Evolutionary conservation across 257 asterid species (phyloP), one percentile per base, ranked within the genome.

Genomic region (Cordia subcordata): DNA sequence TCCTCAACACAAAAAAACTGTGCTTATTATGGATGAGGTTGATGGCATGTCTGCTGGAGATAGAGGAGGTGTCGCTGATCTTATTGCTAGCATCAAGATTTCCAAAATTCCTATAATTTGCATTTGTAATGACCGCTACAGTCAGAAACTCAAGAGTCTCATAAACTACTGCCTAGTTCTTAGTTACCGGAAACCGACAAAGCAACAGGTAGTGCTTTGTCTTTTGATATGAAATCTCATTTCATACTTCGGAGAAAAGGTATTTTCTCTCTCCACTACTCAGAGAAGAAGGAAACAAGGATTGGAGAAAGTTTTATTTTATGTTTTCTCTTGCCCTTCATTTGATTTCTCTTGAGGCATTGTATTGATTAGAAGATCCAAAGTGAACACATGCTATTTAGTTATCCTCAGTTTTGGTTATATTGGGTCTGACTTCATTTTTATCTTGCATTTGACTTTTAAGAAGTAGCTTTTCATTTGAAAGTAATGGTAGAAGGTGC

Each of bases 31-130:
- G 99, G 99, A 93, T 75, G 99, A 93, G 77, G 99, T 93, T 77
- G 99, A 93, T 44, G 99, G 99, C 58, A 93, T 93, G 97, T 89
- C 99, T 68, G 99, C 87, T 75, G 99, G 99, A 62, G 99, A 93
- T 73, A 85, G 99, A 77, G 99, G 99, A 53, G 99, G 99, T 63
- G 94, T 89, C 53, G 92, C 96, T 35, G 99, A 93, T 85, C 96
- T 93, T 65, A 93, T 93, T 74, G 86, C 99, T 76, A 89, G 92
- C 73, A 93, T 93, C 72, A 93, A 86, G 77, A 74, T 69, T 68
- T 93, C 99, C 16, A 93, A 85, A 79, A 78, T 86, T 66, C 99
- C 99, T 63, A 88, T 93, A 59, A 88, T 93, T 72, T 93, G 99
- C 73, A 93, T 93, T 54, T 93, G 99, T 72, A 93, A 93, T 74